Percentiles rank a stretch among this genome's conserved stretches.
Evolutionary conservation across 1,284 basidiomycete species (phyloP).

Genomic region (Gastroboletus turbinatus): DNA sequence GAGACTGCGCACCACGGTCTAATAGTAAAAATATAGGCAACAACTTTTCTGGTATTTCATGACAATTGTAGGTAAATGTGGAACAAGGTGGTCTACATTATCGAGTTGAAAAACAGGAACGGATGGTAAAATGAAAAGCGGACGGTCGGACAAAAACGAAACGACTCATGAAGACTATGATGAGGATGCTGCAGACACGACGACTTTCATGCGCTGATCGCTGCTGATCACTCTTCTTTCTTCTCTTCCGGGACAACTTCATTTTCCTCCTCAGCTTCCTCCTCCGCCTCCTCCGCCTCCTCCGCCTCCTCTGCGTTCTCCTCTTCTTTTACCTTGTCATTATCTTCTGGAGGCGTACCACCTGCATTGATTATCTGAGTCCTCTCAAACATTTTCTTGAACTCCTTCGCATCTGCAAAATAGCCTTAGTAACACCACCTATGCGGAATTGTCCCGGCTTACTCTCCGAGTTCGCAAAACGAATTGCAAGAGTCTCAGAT

Average conservation of each 20-base stretch:
- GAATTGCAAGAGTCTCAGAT: constrained; percentile 94
- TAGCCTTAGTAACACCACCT: not conserved
- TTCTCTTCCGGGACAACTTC: constrained; percentile 28
- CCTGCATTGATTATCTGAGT: constrained; percentile 73
- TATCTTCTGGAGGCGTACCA: constrained; percentile 33
- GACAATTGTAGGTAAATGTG: constrained; percentile 29
- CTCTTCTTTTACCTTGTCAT: constrained; percentile 31
- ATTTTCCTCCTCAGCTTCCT: constrained; percentile 33
- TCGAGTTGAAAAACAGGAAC: constrained; percentile 8
- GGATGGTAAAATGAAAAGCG: constrained; percentile 9
- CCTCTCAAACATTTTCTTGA: constrained; percentile 86
- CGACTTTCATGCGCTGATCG: not conserved
- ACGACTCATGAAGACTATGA: constrained; percentile 9
- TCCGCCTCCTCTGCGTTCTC: constrained; percentile 34
- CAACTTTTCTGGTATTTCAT: constrained; percentile 30
- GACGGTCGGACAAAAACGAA: constrained; percentile 4
- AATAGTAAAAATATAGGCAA: not conserved
- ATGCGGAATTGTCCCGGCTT: constrained; percentile 37
- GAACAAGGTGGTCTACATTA: constrained; percentile 35
- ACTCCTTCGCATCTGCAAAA: constrained; percentile 75
- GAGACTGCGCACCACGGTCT: not conserved
- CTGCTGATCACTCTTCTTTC: constrained; percentile 24
- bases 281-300: constrained; percentile 27
- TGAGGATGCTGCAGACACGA: constrained; percentile 3
- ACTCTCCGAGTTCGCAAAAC: constrained; percentile 98